Base-by-base conservation (phyloP, 2,329 filamentous ascomycete species). In the Scopulariopsis brevicaulis region DNA sequence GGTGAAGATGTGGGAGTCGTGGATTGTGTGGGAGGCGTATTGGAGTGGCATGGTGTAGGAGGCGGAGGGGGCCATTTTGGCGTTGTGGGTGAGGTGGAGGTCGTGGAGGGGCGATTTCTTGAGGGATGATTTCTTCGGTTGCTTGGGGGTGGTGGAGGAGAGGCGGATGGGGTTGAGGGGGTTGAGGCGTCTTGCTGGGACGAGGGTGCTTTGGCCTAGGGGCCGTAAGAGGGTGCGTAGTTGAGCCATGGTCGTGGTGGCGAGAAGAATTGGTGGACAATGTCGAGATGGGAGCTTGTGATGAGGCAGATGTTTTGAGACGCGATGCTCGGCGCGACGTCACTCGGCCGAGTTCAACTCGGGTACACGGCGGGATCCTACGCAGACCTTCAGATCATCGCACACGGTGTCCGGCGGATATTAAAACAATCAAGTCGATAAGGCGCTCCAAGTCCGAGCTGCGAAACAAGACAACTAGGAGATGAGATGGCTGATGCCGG, bases 1-100 rank as follows among this genome's bases (percentile, higher is more conserved):
- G 18, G 94, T 97, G 80, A 93, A 96, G 65, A 85, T 80, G 77
- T 97, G 94, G 56, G 90, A 96, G 61, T 91, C 89, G 64, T 83
- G 80, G 62, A 96, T 86, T 64, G 86, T 86, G 63, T 89, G 79
- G 63, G 85, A 82, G 40, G 79, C 73, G 76, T 97, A 99, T 71
- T 94, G 88, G 52, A 99, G 85, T 8, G 94, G 94, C 90, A 99
- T 96, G 65, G 83, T 79, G 75, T 86, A 96, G 64, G 90, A 91
- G 62, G 89, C 93, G 73, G 96, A 99, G n/a, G 90, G 89, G 55
- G 96, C 93, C 84, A 97, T 94, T 75, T 96, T 96, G 64, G 82
- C 94, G 64, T 90, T 90, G 68, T 89, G 78, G 59, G 82, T 79
- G 61, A 92, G 67, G 70, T 96, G 89, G 24, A 95, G 76, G 65